Evolutionary conservation across 2,329 filamentous ascomycete species (phyloP).

Genomic region (Aspergillus flavus): DNA sequence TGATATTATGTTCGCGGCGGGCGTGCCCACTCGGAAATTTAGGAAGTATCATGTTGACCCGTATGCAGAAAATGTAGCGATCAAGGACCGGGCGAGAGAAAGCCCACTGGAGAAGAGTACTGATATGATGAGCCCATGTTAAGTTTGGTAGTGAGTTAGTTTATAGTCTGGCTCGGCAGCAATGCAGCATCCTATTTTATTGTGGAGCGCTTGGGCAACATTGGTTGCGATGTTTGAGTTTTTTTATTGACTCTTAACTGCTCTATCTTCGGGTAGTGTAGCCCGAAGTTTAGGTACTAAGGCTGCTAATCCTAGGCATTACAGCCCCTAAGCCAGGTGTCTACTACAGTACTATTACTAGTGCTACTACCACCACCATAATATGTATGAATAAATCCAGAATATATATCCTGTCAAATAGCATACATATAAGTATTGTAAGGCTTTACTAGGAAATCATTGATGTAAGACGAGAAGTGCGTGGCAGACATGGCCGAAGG

Average conservation of each 20-base stretch:
- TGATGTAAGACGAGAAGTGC: no score
- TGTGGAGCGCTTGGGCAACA: not conserved
- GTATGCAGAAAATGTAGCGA: constrained; percentile 13
- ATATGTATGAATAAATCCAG: no score
- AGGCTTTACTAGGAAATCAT: no score
- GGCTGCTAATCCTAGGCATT: no score
- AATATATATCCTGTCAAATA: no score
- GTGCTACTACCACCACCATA: no score
- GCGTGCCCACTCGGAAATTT: constrained; percentile 13
- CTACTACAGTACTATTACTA: no score
- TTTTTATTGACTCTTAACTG: not conserved
- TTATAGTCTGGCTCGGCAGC: not conserved
- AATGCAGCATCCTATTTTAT: not conserved
- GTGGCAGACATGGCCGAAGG: no score
- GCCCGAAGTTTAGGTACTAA: no score
- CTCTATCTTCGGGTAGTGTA: no score
- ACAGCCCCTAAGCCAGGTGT: no score
- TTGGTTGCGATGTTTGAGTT: not conserved
- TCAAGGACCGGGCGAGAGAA: constrained; percentile 11
- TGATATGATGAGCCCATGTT: not conserved
- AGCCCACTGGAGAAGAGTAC: not conserved
- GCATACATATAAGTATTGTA: no score
- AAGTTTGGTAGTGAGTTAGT: not conserved
- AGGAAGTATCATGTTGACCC: constrained; percentile 10
- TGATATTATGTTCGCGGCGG: constrained; percentile 19